phyloP scores from a whole-genome alignment of 1,284 basidiomycete genomes.

The Microbotryomycetes sp. region DNA sequence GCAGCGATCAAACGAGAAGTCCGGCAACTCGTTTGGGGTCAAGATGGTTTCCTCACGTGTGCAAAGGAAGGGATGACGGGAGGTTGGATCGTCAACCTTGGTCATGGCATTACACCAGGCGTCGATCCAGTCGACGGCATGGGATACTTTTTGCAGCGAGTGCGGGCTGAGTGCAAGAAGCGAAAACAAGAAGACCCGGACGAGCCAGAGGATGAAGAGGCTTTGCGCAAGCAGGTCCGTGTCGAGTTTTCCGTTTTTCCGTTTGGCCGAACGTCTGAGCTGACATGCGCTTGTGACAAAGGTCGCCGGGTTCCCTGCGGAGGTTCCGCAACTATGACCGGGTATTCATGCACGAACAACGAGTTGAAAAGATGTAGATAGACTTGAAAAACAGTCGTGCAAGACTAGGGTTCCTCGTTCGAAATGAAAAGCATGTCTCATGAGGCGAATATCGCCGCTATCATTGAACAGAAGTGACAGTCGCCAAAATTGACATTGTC shows the following conservation, averaged over 20 bases:
- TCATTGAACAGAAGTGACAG: too few species aligned
- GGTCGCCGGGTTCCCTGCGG: background rate
- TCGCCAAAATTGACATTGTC: too few species aligned
- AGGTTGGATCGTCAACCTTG: conserved; percentile 92
- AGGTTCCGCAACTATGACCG: too few species aligned
- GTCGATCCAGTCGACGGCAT: conserved; percentile 78
- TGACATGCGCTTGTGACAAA: background rate
- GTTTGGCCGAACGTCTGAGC: background rate
- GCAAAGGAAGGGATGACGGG: conserved; percentile 48
- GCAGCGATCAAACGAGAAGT: conserved; percentile 84
- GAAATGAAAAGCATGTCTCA: too few species aligned
- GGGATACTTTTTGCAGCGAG: conserved; percentile 80
- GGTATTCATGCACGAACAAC: too few species aligned
- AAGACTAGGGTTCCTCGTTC: too few species aligned
- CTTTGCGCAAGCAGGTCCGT: background rate
- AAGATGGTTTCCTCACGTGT: conserved; percentile 57
- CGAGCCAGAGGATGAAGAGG: background rate
- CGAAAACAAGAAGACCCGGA: conserved; percentile 10
- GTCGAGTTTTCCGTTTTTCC: background rate
- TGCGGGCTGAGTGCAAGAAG: conserved; percentile 44
- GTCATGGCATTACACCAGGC: conserved; percentile 95
- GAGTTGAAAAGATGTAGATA: background rate
- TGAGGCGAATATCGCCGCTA: too few species aligned
- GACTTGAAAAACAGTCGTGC: too few species aligned
- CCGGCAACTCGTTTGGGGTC: conserved; percentile 59